Evolutionary conservation across 345 rosid genomes (phyloP).

Genomic region (Durio zibethinus): DNA sequence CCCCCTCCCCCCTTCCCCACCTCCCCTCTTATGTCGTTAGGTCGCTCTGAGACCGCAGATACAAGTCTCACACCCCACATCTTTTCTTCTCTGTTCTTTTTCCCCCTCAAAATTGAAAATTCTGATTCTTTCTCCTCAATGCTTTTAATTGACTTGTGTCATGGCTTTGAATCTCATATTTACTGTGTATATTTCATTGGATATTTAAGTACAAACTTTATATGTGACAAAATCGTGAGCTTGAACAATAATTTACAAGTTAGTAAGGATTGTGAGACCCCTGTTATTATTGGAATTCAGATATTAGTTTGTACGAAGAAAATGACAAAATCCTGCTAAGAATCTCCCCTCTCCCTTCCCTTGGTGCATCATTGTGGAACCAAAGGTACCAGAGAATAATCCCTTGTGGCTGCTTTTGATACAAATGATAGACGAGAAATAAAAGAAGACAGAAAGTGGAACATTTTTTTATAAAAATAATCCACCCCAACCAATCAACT

Average conservation of each 20-base stretch:
- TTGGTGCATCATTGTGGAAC: constrained; percentile 18
- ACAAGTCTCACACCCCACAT: not conserved
- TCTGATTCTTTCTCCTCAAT: constrained; percentile 10
- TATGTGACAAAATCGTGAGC: too few relatives aligned
- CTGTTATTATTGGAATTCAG: not conserved
- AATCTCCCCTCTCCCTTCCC: not conserved
- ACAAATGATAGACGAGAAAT: not conserved
- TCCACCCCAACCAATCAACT: constrained; percentile 7
- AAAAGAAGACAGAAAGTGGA: constrained; percentile 13
- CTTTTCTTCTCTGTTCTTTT: constrained; percentile 7
- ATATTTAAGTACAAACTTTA: too few relatives aligned
- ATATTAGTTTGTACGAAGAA: not conserved
- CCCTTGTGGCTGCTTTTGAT: constrained; percentile 17
- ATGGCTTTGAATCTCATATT: too few relatives aligned
- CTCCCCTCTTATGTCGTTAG: not conserved
- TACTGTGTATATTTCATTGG: too few relatives aligned
- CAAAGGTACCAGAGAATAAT: constrained; percentile 12
- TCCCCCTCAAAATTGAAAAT: not conserved
- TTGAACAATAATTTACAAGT: too few relatives aligned
- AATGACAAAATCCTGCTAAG: not conserved
- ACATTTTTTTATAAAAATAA: not conserved
- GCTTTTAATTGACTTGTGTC: constrained; percentile 4
- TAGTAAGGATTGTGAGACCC: too few relatives aligned
- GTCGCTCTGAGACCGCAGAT: not conserved
- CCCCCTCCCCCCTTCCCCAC: not conserved